Base-by-base conservation (phyloP, 164 flowering plant genomes). In the Liriodendron chinense region DNA sequence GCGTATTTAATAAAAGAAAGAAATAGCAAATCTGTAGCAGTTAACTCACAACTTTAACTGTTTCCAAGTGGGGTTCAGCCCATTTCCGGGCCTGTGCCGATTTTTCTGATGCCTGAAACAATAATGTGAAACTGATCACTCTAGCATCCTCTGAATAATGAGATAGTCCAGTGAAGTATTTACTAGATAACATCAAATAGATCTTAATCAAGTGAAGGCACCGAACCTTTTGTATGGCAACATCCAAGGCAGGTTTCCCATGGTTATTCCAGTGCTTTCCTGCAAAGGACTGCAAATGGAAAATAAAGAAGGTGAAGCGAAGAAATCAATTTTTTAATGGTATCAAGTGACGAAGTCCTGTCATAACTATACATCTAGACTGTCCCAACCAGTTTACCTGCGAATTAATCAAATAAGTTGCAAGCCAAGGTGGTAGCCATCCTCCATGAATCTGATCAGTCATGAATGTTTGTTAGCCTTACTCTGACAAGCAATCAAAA, bases 391-490 rank as follows among this genome's bases (percentile, higher is more conserved):
- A 26, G 47, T 50, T 77, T 82, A 95, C 98, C 96, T 94, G 91
- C 74, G 69, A 83, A 47, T 72, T 80, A 70, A 77, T 34, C 1
- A 81, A 74, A 80, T 90, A 92, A 48, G 76, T 77, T 66, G 89
- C 92, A 81, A 96, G 87, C 99, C 99, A 93, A 63, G 89, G 94
- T 71, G 99, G 99, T 79, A 96, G 88, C 98, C 99, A 96, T 75
- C 98, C 91, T 74, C 96, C 90, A 83, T 93, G 96, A 81, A 83
- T 93, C 98, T 94, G 86, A 80, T 73, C 65, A 71, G 23, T 18
- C 49, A 66, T 4, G 49, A 74, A 66, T 22, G 24, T 22, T 8
- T 1, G n/a, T 22, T 21, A 65, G 34, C 63, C 48, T 4, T 70
- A 2, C 7, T 20, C 2, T 23, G 9, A 68, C 53, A 34, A 67